These are phyloP conservation scores for Daedaleopsis nitida DNA, from an alignment of 768 basidiomycete species.

Conservation along the genomic window DNA sequence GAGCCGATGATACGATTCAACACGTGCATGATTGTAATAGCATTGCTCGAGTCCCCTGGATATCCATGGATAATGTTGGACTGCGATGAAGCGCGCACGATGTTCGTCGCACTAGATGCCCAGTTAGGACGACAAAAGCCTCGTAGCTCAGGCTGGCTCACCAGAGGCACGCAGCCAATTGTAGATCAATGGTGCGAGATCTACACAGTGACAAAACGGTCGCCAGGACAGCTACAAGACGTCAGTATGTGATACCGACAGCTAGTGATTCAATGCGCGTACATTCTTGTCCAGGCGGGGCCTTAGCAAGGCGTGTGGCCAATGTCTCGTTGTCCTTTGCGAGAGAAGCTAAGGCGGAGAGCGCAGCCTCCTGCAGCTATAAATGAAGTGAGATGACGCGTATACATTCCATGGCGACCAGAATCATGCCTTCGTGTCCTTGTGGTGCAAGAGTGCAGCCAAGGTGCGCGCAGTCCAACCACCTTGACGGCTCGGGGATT, in stretches of 20 bases:
- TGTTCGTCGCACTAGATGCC: slow-evolving; percentile 53
- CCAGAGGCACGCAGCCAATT: slow-evolving; percentile 75
- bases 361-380: slow-evolving; percentile 66
- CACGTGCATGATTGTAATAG: slow-evolving; percentile 68
- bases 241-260: not conserved
- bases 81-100: slow-evolving; percentile 50
- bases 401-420: not conserved
- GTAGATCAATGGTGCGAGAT: slow-evolving; percentile 59
- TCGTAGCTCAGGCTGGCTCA: slow-evolving; percentile 29
- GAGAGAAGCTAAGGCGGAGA: slow-evolving; percentile 66
- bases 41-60: slow-evolving; percentile 44
- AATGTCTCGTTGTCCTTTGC: slow-evolving; percentile 61
- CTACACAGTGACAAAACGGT: slow-evolving; percentile 55
- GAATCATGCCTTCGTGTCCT: slow-evolving; percentile 54
- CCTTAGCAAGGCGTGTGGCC: slow-evolving; percentile 50
- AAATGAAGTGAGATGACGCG: not conserved
- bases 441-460: slow-evolving; percentile 46
- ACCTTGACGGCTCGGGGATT: slow-evolving; percentile 45
- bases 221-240: slow-evolving; percentile 40
- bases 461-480: slow-evolving; percentile 64
- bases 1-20: slow-evolving; percentile 60
- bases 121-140: not conserved
- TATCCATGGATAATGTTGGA: slow-evolving; percentile 22
- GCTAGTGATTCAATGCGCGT: slow-evolving; percentile 12
- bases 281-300: slow-evolving; percentile 44